phyloP scores from a whole-genome alignment of 2,329 filamentous ascomycete genomes.

The Neopestalotiopsis clavispora region DNA sequence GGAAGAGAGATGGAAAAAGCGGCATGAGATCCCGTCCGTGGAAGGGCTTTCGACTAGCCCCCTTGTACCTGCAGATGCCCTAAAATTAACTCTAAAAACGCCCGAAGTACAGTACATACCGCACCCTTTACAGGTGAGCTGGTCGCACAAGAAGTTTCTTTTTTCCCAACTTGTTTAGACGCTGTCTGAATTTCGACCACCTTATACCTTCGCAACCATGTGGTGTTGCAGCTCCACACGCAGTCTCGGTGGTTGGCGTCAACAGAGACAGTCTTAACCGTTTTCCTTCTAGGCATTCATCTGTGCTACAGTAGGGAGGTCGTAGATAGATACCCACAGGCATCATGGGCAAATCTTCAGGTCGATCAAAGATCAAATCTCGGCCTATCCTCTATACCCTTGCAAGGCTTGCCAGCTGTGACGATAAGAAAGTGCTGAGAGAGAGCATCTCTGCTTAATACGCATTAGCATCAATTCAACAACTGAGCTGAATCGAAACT shows the following conservation, averaged over 20 bases:
- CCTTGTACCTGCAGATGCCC: slow-evolving; percentile 12
- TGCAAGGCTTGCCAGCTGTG: no score
- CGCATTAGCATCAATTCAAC: neutral
- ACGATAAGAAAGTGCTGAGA: neutral
- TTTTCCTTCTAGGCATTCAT: neutral
- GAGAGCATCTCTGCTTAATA: neutral
- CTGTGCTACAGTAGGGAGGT: neutral
- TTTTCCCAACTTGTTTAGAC: neutral
- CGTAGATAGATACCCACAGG: no score
- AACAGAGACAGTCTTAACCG: neutral
- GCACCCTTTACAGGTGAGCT: neutral
- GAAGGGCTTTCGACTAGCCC: neutral
- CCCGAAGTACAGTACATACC: slow-evolving; percentile 1
- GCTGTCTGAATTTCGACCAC: neutral
- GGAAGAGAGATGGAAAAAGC: neutral
- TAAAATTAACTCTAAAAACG: slow-evolving; percentile 10
- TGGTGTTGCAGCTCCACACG: neutral
- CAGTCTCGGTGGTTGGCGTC: neutral
- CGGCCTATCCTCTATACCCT: neutral
- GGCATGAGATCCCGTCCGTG: slow-evolving; percentile 2
- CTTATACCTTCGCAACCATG: neutral
- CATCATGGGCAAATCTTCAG: neutral
- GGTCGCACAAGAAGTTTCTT: neutral
- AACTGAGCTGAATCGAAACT: neutral
- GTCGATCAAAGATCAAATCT: neutral